A percentile compares a stretch with the other conserved stretches of the same genome.
Evolutionary conservation across 1,284 basidiomycete genomes (phyloP).

Genomic region (Rhodotorula mucilaginosa): DNA sequence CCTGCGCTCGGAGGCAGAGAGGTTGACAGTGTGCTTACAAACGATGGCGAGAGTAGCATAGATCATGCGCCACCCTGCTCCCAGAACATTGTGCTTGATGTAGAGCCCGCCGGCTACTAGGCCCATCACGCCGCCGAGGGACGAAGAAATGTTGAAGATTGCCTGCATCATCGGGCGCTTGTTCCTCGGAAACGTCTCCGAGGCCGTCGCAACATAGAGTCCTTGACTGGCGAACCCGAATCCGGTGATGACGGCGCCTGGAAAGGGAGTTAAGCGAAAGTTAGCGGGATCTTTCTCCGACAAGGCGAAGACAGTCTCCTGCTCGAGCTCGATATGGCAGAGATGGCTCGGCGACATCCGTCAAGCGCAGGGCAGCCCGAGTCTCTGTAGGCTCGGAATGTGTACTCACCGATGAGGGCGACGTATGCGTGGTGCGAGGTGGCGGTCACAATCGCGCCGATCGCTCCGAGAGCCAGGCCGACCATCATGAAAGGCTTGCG

Average conservation of each 20-base stretch:
- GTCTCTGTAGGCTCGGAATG: background rate
- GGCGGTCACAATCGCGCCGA: constrained; percentile 1
- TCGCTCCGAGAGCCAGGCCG: background rate
- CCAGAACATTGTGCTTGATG: constrained; percentile 2
- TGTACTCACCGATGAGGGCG: background rate
- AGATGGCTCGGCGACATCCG: no score
- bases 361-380: no score
- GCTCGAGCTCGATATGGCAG: no score
- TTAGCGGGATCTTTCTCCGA: no score
- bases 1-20: background rate
- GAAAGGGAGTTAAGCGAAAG: background rate
- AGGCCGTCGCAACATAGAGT: background rate
- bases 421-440: constrained; percentile 2
- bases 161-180: background rate
- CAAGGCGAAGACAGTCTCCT: no score
- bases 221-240: constrained; percentile 1
- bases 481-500: constrained; percentile 4
- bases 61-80: constrained; percentile 7
- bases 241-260: background rate
- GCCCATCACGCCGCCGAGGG: background rate
- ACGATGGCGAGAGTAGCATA: constrained; percentile 4
- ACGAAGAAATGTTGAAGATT: background rate
- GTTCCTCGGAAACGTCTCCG: background rate
- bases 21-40: background rate
- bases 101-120: constrained; percentile 1